These are phyloP conservation scores for Amphicarpaea edgeworthii DNA, from an alignment of 306 rosid species.

Conservation along the genomic window DNA sequence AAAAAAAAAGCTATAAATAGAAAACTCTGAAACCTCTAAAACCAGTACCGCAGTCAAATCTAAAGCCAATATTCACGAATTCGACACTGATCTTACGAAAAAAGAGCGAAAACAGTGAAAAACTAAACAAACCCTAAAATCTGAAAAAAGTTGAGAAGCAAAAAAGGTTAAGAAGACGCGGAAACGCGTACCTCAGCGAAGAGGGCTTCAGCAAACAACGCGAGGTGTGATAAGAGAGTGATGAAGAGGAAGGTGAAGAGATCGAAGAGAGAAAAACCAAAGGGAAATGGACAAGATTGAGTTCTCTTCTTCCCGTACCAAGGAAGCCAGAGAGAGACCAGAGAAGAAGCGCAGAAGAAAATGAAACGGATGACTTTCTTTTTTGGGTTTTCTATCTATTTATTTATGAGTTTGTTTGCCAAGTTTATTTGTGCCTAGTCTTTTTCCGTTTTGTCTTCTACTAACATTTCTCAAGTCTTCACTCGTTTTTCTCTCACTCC, in stretches of 20 bases:
- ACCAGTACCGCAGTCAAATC: constrained; percentile 40
- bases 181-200: constrained; percentile 36
- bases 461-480: constrained; percentile 40
- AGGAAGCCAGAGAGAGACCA: constrained; percentile 52
- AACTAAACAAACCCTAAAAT: constrained; percentile 52
- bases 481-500: not conserved
- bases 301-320: constrained; percentile 46
- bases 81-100: constrained; percentile 39
- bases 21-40: not conserved
- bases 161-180: not conserved
- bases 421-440: not conserved
- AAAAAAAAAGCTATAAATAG: not conserved
- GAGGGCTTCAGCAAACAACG: constrained; percentile 20
- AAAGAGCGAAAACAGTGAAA: not conserved
- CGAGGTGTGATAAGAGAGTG: not conserved
- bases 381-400: constrained; percentile 38
- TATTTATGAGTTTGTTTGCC: not conserved
- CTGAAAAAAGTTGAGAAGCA: constrained; percentile 3
- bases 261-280: constrained; percentile 46
- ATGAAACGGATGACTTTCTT: constrained; percentile 54
- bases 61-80: not conserved
- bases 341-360: constrained; percentile 7
- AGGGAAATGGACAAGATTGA: constrained; percentile 52
- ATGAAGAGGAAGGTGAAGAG: constrained; percentile 35
- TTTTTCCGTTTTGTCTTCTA: constrained; percentile 40